Conservation (phyloP, 2,329 filamentous ascomycete species). For the Colletotrichum acutatum region DNA sequence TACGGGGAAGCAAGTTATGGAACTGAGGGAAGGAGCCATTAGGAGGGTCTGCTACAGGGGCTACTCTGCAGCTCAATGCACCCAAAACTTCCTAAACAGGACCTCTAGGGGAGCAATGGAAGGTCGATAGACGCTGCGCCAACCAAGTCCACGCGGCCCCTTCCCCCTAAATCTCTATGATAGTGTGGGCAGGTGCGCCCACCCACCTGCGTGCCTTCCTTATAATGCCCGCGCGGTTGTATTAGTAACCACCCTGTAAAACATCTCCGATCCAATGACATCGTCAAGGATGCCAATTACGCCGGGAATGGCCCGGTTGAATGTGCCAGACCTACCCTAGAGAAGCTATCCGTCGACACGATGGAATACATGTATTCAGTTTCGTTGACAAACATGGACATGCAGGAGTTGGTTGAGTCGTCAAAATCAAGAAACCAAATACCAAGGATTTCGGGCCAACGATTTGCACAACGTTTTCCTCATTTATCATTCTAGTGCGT, state of each 20-base stretch:
- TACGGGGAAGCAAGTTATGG: not conserved
- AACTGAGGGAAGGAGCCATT: too few species aligned
- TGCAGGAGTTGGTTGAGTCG: not conserved
- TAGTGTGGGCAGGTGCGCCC: not conserved
- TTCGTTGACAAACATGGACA: not conserved
- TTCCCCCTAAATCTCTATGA: not conserved
- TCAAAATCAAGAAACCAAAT: not conserved
- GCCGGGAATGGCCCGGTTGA: not conserved
- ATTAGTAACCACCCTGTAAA: not conserved
- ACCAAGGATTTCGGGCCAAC: not conserved
- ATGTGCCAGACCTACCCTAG: not conserved
- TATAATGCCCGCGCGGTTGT: not conserved
- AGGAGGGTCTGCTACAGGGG: not conserved
- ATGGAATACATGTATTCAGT: too few species aligned
- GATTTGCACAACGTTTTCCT: not conserved
- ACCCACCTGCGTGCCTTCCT: not conserved
- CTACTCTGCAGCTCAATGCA: not conserved
- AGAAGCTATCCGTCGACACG: too few species aligned
- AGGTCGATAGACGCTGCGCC: slow-evolving; percentile 1
- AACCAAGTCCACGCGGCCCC: slow-evolving; percentile 15
- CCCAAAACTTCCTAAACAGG: not conserved
- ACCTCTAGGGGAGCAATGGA: not conserved
- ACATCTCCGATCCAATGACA: not conserved
- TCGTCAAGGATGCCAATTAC: not conserved
- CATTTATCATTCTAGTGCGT: not conserved